These are phyloP conservation scores for Cladochytrium tenue DNA, from an alignment of 371 early-diverging fungal genomes.

Conservation along the genomic window DNA sequence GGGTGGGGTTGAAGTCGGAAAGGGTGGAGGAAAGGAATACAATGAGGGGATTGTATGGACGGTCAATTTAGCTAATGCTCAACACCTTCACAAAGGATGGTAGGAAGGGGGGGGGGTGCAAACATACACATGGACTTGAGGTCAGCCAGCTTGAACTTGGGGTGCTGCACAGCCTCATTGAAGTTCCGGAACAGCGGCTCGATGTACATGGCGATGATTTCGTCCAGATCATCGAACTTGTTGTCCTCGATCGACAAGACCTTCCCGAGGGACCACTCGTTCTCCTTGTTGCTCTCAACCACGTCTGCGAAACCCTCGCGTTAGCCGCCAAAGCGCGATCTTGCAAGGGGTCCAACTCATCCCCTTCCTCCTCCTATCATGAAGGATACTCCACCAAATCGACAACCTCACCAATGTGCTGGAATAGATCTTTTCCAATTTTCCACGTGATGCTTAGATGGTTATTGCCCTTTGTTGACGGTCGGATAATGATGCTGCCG, in stretches of 20 bases:
- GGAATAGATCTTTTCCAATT: constrained; percentile 77
- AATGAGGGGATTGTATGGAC: no score
- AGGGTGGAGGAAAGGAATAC: no score
- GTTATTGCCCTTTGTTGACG: constrained; percentile 82
- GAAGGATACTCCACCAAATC: no score
- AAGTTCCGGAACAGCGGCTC: constrained; percentile 74
- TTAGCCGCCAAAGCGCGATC: constrained; percentile 7
- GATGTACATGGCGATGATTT: constrained; percentile 84
- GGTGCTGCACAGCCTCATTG: constrained; percentile 38
- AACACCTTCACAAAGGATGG: neutral
- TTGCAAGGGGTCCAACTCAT: constrained; percentile 2
- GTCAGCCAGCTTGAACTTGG: constrained; percentile 41
- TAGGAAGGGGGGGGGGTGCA: neutral
- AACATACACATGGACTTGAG: constrained; percentile 47
- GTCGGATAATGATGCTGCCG: constrained; percentile 90
- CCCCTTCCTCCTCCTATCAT: no score
- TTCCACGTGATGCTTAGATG: constrained; percentile 94
- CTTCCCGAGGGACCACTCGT: constrained; percentile 66
- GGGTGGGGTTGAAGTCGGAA: neutral
- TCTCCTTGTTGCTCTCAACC: constrained; percentile 71
- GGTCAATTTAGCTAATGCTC: no score
- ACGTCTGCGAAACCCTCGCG: constrained; percentile 70
- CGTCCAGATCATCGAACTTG: constrained; percentile 83
- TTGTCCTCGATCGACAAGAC: constrained; percentile 61
- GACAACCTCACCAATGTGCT: constrained; percentile 82